phyloP scores from a whole-genome alignment of 208 protist species.

The Trypanosoma congolense region DNA sequence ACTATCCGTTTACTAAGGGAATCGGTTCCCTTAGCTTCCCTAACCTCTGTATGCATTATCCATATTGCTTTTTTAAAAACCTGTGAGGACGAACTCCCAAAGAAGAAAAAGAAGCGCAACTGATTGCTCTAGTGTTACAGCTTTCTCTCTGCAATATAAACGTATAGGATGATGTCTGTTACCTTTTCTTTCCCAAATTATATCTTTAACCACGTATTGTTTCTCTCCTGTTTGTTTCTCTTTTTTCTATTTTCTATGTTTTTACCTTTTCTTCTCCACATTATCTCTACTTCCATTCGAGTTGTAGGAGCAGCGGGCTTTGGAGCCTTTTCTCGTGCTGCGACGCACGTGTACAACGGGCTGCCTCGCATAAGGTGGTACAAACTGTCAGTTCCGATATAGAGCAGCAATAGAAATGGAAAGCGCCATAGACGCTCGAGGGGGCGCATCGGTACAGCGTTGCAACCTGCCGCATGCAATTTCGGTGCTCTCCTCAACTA shows the following conservation, averaged over 20 bases:
- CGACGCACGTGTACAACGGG: no score
- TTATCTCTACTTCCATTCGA: neutral
- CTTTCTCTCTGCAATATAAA: no score
- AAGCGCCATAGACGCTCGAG: no score
- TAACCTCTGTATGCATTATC: neutral
- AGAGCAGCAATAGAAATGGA: no score
- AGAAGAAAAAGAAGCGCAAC: neutral
- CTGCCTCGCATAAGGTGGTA: no score
- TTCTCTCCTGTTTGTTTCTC: neutral
- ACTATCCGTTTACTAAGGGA: neutral
- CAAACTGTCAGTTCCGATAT: no score
- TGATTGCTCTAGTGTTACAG: no score
- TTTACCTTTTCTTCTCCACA: neutral
- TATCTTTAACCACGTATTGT: no score
- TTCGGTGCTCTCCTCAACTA: slow-evolving; percentile 1
- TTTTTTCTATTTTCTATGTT: slow-evolving; percentile 1
- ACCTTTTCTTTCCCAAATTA: no score
- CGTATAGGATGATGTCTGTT: no score
- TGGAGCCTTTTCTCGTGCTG: neutral
- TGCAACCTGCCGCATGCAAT: neutral
- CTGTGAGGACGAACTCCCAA: neutral
- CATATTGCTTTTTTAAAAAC: slow-evolving; percentile 1
- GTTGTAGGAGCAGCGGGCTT: neutral
- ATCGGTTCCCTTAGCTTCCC: neutral
- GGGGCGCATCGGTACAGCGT: no score